Evolutionary conservation across 2,329 filamentous ascomycete species (phyloP), one percentile per base, ranked within the genome.

Genomic region (Calycina marina): DNA sequence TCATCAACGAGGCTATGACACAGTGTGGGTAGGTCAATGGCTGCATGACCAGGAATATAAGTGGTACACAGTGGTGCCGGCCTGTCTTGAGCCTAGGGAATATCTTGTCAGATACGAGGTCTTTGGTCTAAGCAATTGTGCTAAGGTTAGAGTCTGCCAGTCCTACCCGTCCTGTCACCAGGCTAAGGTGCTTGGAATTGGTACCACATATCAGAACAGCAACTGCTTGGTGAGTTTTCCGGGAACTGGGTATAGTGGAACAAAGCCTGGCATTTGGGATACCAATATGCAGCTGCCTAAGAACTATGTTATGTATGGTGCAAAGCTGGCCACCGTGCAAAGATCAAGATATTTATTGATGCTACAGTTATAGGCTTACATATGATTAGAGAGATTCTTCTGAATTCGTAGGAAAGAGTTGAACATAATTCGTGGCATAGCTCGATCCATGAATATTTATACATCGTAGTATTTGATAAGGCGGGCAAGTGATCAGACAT

Each of bases 71-170:
- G 36, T 18, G 9, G 20, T 38, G 11, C 36, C 36, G 11, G 28
- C 28, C 15, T 38, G 32, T 28, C 22, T 38, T 18, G 15, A 33
- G 13, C 27, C 36, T n/a, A 33, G 36, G n/a, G 33, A 38, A 28
- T 38, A 38, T 15, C 28, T 38, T 3, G 18, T 38, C 16, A 18
- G 36, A 13, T 33, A 38, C 22, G 36, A 38, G 33, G 36, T 38
- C 27, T 27, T 38, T 16, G 33, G 20, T 16, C 18, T 36, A 9
- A 22, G 18, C 5, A 26, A n/a, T 5, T 36, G 32, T 17, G 18
- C 20, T 17, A 32, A 12, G 16, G 16, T 27, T 14, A 30, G 34
- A 17, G 18, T 31, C 24, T 35, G 32, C 28, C 36, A 38, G 24
- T 36, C 32, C 25, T 38, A 36, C 17, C 34, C 34, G n/a, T 22